Base-by-base conservation (phyloP, 1,284 basidiomycete genomes). In the Nidula niveotomentosa region DNA sequence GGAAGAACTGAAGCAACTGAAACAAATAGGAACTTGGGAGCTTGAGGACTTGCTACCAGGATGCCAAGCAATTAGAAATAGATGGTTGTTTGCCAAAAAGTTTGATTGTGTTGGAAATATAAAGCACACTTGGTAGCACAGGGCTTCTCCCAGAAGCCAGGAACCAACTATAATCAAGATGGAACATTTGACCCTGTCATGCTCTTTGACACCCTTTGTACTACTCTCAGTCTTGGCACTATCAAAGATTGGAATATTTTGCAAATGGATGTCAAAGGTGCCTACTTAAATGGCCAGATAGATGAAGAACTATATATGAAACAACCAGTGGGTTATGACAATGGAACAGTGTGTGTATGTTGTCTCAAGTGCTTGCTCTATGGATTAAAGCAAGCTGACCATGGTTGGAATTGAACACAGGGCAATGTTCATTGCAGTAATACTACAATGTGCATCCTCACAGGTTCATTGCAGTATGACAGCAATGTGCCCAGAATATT, bases 41-140 rank as follows among this genome's bases (percentile, higher is more conserved):
- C n/a, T n/a, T n/a, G n/a, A n/a, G n/a, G 55, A 64, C 2, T 51
- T 63, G 48, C 67, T 64, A 9, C 3, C 15, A 2, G 62, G 51
- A 2, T 34, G 57, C 13, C 56, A 60, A 8, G 46, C 58, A 0
- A 54, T 68, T 6, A 59, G 62, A 13, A 56, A 48, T 13, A 47
- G 52, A 39, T 68, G 62, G 62, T 62, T 67, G 6, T 67, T 66
- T 18, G 18, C 18, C 3, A 51, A 50, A 36, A 68, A 67, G 51
- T 44, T 47, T 9, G 58, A 60, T 33, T 48, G 48, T 13, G 9
- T 58, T 1, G 60, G 62, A 50, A 55, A 10, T 63, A 62, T 57
- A 68, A 67, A 48, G 64, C 62, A 12, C 18, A 60, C 8, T 56
- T 67, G 1, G 62, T 68, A 0, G 62, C 59, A 0, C 53, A 46